Evolutionary conservation across 805 yeast species (phyloP).

Genomic region (Spathaspora passalidarum): DNA sequence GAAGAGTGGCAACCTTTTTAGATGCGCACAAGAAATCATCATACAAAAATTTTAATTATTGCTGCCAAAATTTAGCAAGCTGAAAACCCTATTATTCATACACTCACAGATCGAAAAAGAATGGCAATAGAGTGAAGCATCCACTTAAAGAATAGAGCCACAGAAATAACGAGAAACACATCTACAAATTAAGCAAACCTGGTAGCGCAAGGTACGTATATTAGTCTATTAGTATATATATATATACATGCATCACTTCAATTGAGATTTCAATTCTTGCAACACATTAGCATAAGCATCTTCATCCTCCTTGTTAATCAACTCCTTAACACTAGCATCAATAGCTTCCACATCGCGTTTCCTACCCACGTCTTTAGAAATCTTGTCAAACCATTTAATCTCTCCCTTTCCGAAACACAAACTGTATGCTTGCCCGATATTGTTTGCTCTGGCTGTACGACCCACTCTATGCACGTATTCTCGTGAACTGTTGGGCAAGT

Average conservation of each 20-base stretch:
- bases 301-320: conserved; percentile 22
- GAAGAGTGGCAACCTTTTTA: background rate
- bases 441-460: conserved; percentile 93
- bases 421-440: conserved; percentile 70
- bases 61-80: background rate
- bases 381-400: conserved; percentile 53
- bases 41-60: no score
- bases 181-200: no score
- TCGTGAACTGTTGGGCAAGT: conserved; percentile 80
- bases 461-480: conserved; percentile 97
- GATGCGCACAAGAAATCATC: background rate
- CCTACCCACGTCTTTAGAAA: conserved; percentile 50
- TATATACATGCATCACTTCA: conserved; percentile 1
- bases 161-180: no score
- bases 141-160: no score
- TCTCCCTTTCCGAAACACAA: conserved; percentile 80
- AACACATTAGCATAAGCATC: conserved; percentile 23
- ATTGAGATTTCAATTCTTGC: conserved; percentile 21
- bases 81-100: no score
- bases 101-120: no score
- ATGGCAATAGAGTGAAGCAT: no score
- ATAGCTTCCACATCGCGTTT: conserved; percentile 17
- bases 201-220: no score
- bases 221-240: no score
- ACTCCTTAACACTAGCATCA: conserved; percentile 18